phyloP scores from a whole-genome alignment of 2,329 filamentous ascomycete genomes.

The Curvularia spicifera region DNA sequence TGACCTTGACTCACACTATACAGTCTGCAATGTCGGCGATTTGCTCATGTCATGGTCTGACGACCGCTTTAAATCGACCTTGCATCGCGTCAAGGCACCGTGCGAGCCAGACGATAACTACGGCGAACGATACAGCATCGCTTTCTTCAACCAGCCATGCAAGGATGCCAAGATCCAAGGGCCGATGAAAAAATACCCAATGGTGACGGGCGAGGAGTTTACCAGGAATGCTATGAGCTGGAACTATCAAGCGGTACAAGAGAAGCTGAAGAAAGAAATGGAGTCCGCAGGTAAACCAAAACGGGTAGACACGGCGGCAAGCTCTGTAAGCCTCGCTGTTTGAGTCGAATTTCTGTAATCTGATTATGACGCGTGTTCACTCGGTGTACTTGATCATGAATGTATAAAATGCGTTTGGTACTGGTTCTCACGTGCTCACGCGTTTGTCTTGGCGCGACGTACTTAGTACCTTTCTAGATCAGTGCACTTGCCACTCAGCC shows the following conservation, averaged over 20 bases:
- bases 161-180: constrained; percentile 66
- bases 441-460: constrained; percentile 17
- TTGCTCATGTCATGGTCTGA: constrained; percentile 71
- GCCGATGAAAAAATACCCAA: constrained; percentile 66
- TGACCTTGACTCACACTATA: constrained; percentile 37
- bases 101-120: constrained; percentile 62
- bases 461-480: neutral
- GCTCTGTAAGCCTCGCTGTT: neutral
- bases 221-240: constrained; percentile 63
- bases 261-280: constrained; percentile 50
- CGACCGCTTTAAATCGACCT: constrained; percentile 70
- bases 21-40: constrained; percentile 71
- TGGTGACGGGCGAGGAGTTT: constrained; percentile 67
- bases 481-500: constrained; percentile 6
- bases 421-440: constrained; percentile 13
- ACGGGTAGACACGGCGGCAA: neutral
- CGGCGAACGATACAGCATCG: constrained; percentile 68
- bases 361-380: neutral
- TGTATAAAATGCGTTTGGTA: neutral
- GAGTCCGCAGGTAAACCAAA: neutral
- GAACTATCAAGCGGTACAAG: constrained; percentile 62
- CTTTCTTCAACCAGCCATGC: constrained; percentile 70
- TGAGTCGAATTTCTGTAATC: neutral
- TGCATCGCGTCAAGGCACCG: constrained; percentile 69
- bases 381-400: neutral